Evolutionary conservation across 768 basidiomycete species (phyloP).

Genomic region (Porpolomopsis calyptriformis): DNA sequence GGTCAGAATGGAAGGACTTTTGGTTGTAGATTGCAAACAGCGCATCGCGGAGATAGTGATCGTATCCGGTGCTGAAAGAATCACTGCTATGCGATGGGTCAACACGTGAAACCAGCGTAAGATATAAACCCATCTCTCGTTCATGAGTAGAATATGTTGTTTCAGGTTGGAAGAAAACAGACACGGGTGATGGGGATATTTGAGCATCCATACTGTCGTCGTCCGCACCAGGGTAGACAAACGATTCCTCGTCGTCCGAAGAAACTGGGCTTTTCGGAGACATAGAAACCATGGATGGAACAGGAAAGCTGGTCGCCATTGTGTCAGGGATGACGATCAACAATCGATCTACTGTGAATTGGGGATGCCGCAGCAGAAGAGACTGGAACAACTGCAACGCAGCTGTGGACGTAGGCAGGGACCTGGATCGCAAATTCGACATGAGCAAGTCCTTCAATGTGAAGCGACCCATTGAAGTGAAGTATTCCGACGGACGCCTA

Average conservation of each 20-base stretch:
- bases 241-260: constrained; percentile 39
- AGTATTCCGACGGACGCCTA: constrained; percentile 65
- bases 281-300: constrained; percentile 34
- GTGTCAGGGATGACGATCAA: constrained; percentile 61
- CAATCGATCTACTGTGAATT: constrained; percentile 52
- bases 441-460: constrained; percentile 83
- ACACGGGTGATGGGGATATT: constrained; percentile 14
- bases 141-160: constrained; percentile 75
- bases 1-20: constrained; percentile 42
- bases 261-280: constrained; percentile 4
- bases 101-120: constrained; percentile 66
- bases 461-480: constrained; percentile 80
- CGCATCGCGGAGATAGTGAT: constrained; percentile 74
- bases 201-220: constrained; percentile 14
- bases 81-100: constrained; percentile 61
- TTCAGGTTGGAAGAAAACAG: constrained; percentile 49
- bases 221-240: constrained; percentile 32
- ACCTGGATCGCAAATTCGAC: constrained; percentile 63
- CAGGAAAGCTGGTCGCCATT: constrained; percentile 64
- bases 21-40: constrained; percentile 57
- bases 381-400: constrained; percentile 76
- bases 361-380: constrained; percentile 61
- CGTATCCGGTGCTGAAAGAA: constrained; percentile 76
- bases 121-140: constrained; percentile 74
- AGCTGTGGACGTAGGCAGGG: constrained; percentile 55